Evolutionary conservation across 192 early-diverging fungal species (phyloP), one percentile per base, ranked within the genome.

Genomic region (Ambispora gerdemannii): DNA sequence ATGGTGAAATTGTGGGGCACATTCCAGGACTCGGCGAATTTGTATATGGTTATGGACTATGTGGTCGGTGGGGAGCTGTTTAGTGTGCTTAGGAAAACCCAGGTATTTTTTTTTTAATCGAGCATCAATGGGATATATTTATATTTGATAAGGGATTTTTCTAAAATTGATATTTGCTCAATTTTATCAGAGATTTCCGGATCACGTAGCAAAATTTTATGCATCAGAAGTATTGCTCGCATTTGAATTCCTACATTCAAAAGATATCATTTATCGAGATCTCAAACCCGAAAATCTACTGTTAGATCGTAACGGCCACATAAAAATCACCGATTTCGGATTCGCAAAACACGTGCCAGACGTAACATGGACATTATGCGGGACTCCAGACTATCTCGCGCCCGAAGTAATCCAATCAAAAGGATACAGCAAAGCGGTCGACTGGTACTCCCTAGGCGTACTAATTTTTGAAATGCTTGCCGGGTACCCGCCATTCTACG

Each of bases 41-140:
- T 98, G 72, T 97, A 96, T 77, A 92, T 98, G 78, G 91, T 95
- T 15, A 87, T 97, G 86, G 95, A 97, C 77, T 98, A 95, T 82
- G 90, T 97, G 4, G 89, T 90, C 34, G 96, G 96, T 72, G 96
- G 95, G 59, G 92, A 98, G 83, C 82, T 98, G 75, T 89, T 91
- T 78, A 84, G 89, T 67, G 82, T 90, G 60, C 61, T 91, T 78
- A 72, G 85, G 80, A 89, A 91, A 77, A 86, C 87, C 50, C 89
- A 90, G 81, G 92, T 92, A 86, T 75, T 69, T 79, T 19, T 27
- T 47, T 30, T 32, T 72, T 22, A 24, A 59, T 32, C 19, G 3
- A 72, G 22, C n/a, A n/a, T 3, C 2, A 15, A 38, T n/a, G 50
- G 28, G 38, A 50, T 47, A 73, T 70, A 31, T 63, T 70, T 28